These are phyloP conservation scores for Cytospora mali DNA, from an alignment of 2,329 filamentous ascomycete genomes.

Conservation along the genomic window DNA sequence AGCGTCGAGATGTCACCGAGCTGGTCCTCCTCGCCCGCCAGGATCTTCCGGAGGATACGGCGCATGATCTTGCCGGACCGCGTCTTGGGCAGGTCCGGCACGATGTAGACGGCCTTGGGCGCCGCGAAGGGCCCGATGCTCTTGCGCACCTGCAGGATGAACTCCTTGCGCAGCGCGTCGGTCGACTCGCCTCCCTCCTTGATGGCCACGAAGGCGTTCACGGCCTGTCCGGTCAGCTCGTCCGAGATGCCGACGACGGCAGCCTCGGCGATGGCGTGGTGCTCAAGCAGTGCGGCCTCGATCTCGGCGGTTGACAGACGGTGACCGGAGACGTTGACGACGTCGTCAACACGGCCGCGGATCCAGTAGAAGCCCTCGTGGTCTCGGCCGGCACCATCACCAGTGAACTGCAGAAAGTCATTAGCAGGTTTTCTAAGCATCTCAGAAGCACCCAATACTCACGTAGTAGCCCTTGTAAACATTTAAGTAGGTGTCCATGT, in stretches of 20 bases:
- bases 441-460: constrained; percentile 44
- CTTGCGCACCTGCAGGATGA: constrained; percentile 92
- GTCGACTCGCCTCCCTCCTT: constrained; percentile 78
- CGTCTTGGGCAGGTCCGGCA: constrained; percentile 95
- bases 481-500: constrained; percentile 98
- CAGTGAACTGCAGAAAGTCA: constrained; percentile 69
- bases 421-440: neutral
- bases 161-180: constrained; percentile 87
- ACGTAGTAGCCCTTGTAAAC: constrained; percentile 99
- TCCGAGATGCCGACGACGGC: constrained; percentile 92
- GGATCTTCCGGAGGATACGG: constrained; percentile 92
- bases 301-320: constrained; percentile 97
- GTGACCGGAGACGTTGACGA: constrained; percentile 97
- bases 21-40: constrained; percentile 96
- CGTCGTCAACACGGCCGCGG: constrained; percentile 94
- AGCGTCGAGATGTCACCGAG: constrained; percentile 92
- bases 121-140: constrained; percentile 97
- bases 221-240: constrained; percentile 93
- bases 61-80: constrained; percentile 99
- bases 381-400: constrained; percentile 92
- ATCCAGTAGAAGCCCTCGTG: constrained; percentile 99
- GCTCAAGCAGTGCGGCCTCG: constrained; percentile 93
- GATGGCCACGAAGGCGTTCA: constrained; percentile 93
- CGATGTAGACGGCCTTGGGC: constrained; percentile 88
- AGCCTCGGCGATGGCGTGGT: constrained; percentile 85